Conservation (phyloP, 202 grass and related monocot species). For the Hordeum pubiflorum region DNA sequence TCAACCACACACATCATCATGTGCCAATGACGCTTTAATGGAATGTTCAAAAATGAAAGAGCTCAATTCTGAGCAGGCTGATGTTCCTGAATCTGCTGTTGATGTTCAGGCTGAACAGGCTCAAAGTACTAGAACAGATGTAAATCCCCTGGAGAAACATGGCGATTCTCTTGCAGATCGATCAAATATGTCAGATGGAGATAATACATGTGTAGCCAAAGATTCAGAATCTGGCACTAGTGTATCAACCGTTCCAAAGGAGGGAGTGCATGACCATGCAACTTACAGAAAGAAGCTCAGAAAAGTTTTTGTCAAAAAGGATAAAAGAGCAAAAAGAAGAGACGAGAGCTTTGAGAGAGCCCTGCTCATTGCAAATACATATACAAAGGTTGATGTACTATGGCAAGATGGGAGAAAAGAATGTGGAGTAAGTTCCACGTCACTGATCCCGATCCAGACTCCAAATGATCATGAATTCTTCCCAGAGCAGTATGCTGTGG, state of each 20-base stretch:
- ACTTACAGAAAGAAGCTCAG: slow-evolving; percentile 57
- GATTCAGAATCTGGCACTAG: slow-evolving; percentile 47
- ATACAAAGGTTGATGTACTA: slow-evolving; percentile 68
- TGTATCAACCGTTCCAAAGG: slow-evolving; percentile 43
- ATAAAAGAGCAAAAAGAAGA: slow-evolving; percentile 73
- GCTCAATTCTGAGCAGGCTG: slow-evolving; percentile 16
- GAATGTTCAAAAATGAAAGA: slow-evolving; percentile 30
- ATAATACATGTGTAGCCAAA: slow-evolving; percentile 36
- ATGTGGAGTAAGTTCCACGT: slow-evolving; percentile 50
- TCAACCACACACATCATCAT: slow-evolving; percentile 19
- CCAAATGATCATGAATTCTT: slow-evolving; percentile 95
- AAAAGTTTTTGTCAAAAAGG: slow-evolving; percentile 66
- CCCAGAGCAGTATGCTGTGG: slow-evolving; percentile 77
- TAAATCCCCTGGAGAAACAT: slow-evolving; percentile 16
- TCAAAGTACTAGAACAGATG: slow-evolving; percentile 19
- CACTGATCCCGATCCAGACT: slow-evolving; percentile 72
- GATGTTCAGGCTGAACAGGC: slow-evolving; percentile 21
- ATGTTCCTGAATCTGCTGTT: slow-evolving; percentile 25
- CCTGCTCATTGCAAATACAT: slow-evolving; percentile 61
- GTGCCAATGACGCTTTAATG: slow-evolving; percentile 19
- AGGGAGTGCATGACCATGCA: slow-evolving; percentile 56
- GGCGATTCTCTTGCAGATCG: slow-evolving; percentile 33
- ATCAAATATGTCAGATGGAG: slow-evolving; percentile 34
- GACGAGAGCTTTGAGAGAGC: slow-evolving; percentile 77
- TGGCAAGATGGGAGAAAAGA: slow-evolving; percentile 93